Conservation (phyloP, 202 grass and related monocot species). For the Bolboschoenoplectus hybrid region DNA sequence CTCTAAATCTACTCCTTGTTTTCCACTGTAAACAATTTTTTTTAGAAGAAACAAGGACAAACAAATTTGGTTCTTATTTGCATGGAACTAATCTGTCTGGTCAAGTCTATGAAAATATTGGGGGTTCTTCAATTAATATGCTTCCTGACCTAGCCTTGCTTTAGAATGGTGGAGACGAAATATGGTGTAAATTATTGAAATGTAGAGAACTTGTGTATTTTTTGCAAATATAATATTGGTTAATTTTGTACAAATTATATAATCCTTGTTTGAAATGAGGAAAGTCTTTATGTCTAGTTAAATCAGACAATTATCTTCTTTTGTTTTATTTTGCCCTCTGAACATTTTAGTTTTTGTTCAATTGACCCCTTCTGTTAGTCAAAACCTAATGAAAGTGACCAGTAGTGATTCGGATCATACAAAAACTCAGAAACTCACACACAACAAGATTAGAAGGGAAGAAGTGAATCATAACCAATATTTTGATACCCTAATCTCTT, state of each 20-base stretch:
- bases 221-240: background rate
- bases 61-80: background rate
- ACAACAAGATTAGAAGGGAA: conserved; percentile 4
- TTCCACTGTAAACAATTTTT: background rate
- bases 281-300: background rate
- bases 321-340: background rate
- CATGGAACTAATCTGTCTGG: background rate
- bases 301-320: background rate
- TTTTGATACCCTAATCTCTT: background rate
- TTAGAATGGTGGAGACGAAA: background rate
- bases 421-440: background rate
- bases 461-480: background rate
- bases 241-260: conserved; percentile 23
- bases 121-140: background rate
- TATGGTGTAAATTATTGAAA: background rate
- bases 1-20: background rate
- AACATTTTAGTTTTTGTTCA: conserved; percentile 17
- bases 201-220: conserved; percentile 2
- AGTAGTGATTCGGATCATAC: background rate
- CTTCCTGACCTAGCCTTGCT: background rate
- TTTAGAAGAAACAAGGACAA: background rate
- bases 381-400: background rate
- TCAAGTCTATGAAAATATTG: background rate
- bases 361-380: conserved; percentile 3
- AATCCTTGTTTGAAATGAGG: background rate